Conservation (phyloP, 2,329 filamentous ascomycete genomes). For the Stemphylium beticola region DNA sequence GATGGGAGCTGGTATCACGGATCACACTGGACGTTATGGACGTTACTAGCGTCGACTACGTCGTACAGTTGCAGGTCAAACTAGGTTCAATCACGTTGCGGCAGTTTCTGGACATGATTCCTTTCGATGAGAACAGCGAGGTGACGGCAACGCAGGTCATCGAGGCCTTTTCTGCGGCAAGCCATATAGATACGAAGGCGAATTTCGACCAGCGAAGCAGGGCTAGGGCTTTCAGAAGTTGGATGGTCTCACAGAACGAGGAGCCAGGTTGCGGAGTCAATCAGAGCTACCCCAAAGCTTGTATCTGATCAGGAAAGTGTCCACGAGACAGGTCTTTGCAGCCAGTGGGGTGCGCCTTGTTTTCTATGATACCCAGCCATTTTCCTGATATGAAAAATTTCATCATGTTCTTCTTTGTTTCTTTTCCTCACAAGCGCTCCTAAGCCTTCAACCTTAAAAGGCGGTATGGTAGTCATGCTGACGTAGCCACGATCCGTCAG, state of each 20-base stretch:
- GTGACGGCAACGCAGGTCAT: conserved; percentile 19
- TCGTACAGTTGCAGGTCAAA: conserved; percentile 28
- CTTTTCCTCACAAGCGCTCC: not conserved
- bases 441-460: not conserved
- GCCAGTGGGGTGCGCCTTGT: not conserved
- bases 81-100: conserved; percentile 33
- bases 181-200: conserved; percentile 24
- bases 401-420: not conserved
- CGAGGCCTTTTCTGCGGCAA: conserved; percentile 33
- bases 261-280: not conserved
- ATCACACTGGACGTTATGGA: conserved; percentile 22
- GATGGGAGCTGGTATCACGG: conserved; percentile 34
- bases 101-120: conserved; percentile 28
- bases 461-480: not conserved
- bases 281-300: not conserved
- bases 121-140: conserved; percentile 19
- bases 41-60: conserved; percentile 22
- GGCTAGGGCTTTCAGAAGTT: conserved; percentile 28
- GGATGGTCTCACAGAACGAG: conserved; percentile 17
- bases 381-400: not conserved
- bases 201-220: conserved; percentile 13
- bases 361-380: not conserved
- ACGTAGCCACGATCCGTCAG: not conserved
- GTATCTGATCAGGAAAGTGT: not conserved
- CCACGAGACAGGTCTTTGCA: not conserved